Conservation (phyloP, 2,329 filamentous ascomycete species). For the Penicillium sclerotigenum region DNA sequence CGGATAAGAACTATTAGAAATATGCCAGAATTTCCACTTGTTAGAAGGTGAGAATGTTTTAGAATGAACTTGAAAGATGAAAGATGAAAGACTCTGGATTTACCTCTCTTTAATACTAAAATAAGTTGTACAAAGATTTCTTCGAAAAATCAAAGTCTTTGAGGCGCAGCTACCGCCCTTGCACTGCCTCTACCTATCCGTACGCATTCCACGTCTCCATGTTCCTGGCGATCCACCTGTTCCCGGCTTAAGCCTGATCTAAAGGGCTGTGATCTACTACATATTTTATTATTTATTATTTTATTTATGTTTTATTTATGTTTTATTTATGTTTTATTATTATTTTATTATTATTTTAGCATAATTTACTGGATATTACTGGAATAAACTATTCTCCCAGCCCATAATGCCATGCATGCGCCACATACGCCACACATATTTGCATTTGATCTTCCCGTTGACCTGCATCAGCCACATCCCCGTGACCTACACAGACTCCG, state of each 20-base stretch:
- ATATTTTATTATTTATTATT: neutral
- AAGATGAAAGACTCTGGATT: neutral
- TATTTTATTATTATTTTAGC: neutral
- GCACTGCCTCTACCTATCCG: constrained; percentile 5
- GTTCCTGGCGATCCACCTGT: constrained; percentile 14
- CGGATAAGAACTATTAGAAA: constrained; percentile 7
- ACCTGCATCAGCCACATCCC: constrained; percentile 2
- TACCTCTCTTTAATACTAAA: constrained; percentile 1
- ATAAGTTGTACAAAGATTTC: no score
- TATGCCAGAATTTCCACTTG: constrained; percentile 2
- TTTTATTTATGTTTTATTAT: no score
- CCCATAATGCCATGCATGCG: neutral
- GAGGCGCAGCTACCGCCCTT: constrained; percentile 7
- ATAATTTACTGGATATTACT: neutral
- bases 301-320: no score
- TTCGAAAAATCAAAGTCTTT: neutral
- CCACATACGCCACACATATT: constrained; percentile 8
- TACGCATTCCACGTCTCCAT: constrained; percentile 1
- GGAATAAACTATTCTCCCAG: neutral
- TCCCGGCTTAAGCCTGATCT: neutral
- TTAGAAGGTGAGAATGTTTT: neutral
- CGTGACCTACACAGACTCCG: constrained; percentile 4
- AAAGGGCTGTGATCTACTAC: neutral
- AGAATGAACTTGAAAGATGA: neutral
- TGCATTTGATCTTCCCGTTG: neutral